Evolutionary conservation across 225 moss, liverwort and hornwort species (phyloP).

Genomic region (Bryum argenteum): DNA sequence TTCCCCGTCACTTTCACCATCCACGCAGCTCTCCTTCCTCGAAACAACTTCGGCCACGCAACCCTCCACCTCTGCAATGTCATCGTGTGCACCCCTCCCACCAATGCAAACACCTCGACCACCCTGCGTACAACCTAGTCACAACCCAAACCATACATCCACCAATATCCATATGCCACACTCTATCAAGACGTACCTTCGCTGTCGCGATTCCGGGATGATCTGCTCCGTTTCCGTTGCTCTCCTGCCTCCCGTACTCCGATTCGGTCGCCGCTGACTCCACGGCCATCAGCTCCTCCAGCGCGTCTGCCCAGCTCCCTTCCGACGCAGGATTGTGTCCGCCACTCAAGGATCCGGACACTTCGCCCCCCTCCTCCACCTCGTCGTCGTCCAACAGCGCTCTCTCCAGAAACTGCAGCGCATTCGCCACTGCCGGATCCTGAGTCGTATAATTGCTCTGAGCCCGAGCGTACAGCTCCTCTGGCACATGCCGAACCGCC

Average conservation of each 20-base stretch:
- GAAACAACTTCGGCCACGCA: neutral
- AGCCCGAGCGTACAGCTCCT: conserved; percentile 38
- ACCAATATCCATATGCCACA: neutral
- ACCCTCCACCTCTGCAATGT: neutral
- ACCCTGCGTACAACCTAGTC: neutral
- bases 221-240: conserved; percentile 13
- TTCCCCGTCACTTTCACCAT: neutral
- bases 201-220: conserved; percentile 30
- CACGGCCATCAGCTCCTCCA: conserved; percentile 52
- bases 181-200: conserved; percentile 15
- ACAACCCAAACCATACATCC: neutral
- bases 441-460: conserved; percentile 33
- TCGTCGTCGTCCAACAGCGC: conserved; percentile 53
- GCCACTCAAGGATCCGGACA: conserved; percentile 37
- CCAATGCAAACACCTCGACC: neutral
- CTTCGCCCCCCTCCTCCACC: conserved; percentile 26
- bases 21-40: neutral
- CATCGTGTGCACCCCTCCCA: neutral
- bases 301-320: conserved; percentile 54
- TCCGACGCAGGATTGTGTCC: conserved; percentile 42
- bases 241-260: conserved; percentile 20
- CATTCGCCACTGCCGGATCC: conserved; percentile 43
- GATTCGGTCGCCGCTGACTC: conserved; percentile 31
- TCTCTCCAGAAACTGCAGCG: conserved; percentile 60
- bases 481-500: conserved; percentile 36